These are phyloP conservation scores for Aspergillus baeticus DNA, from an alignment of 495 filamentous ascomycete genomes.

Conservation along the genomic window DNA sequence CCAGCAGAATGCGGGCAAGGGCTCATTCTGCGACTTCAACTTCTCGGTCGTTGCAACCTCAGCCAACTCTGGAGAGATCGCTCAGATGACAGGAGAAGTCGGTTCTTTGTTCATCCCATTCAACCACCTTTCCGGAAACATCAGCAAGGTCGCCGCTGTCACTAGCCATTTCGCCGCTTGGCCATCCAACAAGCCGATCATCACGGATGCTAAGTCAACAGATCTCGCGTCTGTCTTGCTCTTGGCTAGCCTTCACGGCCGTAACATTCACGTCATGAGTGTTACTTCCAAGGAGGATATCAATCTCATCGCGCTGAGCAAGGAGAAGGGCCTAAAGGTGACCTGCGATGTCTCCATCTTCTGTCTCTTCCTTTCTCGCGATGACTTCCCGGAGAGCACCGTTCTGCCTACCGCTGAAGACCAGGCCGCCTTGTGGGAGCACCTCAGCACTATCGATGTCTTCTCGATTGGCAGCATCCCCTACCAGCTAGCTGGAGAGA, in stretches of 20 bases:
- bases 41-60: slow-evolving; percentile 81
- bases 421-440: slow-evolving; percentile 77
- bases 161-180: slow-evolving; percentile 79
- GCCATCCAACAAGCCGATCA: slow-evolving; percentile 78
- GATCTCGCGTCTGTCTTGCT: slow-evolving; percentile 79
- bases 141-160: slow-evolving; percentile 81
- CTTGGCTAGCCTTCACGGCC: slow-evolving; percentile 77
- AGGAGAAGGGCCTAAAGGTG: slow-evolving; percentile 79
- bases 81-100: slow-evolving; percentile 69
- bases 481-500: slow-evolving; percentile 69
- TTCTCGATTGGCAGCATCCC: slow-evolving; percentile 84
- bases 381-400: slow-evolving; percentile 69
- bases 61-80: slow-evolving; percentile 72
- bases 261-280: slow-evolving; percentile 81
- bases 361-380: slow-evolving; percentile 73
- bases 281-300: slow-evolving; percentile 84
- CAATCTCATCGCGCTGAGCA: slow-evolving; percentile 73
- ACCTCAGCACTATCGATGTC: slow-evolving; percentile 74
- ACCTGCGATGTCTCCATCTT: slow-evolving; percentile 84
- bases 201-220: slow-evolving; percentile 82
- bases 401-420: slow-evolving; percentile 68
- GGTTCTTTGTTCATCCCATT: slow-evolving; percentile 86
- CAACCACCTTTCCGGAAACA: slow-evolving; percentile 82
- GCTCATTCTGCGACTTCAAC: slow-evolving; percentile 79
- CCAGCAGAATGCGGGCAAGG: slow-evolving; percentile 68